phyloP scores from a whole-genome alignment of 768 basidiomycete species.

The Tylopilus balloui region DNA sequence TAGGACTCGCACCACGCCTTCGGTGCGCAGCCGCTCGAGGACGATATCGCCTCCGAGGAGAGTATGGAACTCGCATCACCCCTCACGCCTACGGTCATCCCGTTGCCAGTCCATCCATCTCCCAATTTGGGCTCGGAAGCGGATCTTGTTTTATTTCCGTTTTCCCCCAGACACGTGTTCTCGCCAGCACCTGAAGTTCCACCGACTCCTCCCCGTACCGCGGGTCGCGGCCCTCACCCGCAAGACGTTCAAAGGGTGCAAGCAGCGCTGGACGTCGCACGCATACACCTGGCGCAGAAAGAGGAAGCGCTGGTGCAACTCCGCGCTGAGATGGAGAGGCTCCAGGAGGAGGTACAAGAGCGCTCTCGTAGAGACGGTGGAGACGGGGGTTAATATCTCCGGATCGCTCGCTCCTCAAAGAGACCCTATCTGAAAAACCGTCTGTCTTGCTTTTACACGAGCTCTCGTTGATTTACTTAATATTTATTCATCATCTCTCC shows the following conservation, averaged over 20 bases:
- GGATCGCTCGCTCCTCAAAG: neutral
- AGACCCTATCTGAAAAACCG: neutral
- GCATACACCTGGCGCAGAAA: constrained; percentile 19
- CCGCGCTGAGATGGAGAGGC: constrained; percentile 21
- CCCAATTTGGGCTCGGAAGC: constrained; percentile 2
- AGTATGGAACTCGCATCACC: constrained; percentile 54
- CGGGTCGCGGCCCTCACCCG: constrained; percentile 4
- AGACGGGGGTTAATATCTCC: neutral
- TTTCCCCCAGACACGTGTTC: constrained; percentile 19
- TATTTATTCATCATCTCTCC: neutral
- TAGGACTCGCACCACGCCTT: constrained; percentile 8
- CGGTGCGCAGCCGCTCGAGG: constrained; percentile 28
- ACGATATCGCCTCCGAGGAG: constrained; percentile 34
- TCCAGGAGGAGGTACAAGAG: constrained; percentile 9
- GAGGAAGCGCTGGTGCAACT: constrained; percentile 20
- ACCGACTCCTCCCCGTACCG: neutral
- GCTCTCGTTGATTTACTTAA: neutral
- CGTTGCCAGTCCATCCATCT: constrained; percentile 1
- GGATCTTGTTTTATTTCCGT: constrained; percentile 16
- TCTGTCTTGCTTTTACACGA: neutral
- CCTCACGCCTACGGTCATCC: constrained; percentile 35
- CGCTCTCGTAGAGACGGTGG: neutral
- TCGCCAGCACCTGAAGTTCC: constrained; percentile 8
- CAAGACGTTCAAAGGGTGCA: constrained; percentile 23
- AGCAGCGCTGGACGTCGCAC: constrained; percentile 19